Percentiles rank a stretch among this genome's conserved stretches.
These are phyloP conservation scores for Vitrella brassicaformis DNA, from an alignment of 73 alveolate genomes.

Conservation along the genomic window DNA sequence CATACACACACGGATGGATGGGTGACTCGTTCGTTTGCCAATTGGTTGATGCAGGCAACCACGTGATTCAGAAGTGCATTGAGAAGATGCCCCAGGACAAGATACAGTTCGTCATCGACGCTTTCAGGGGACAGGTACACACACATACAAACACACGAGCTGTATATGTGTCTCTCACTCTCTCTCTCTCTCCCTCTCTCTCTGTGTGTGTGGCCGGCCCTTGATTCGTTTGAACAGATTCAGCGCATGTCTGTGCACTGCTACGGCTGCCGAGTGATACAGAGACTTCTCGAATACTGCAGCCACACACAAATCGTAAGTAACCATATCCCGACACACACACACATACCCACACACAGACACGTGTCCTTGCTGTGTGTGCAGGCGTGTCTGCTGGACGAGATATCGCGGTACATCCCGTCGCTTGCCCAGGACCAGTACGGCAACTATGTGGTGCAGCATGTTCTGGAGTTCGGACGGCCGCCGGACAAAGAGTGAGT, in stretches of 20 bases:
- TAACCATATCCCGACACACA: too few species aligned
- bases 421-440: constrained; percentile 54
- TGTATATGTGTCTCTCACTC: too few species aligned
- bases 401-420: neutral
- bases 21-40: too few species aligned
- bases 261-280: constrained; percentile 86
- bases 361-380: constrained; percentile 1
- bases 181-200: neutral
- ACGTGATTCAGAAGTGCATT: constrained; percentile 80
- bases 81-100: constrained; percentile 54
- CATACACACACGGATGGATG: too few species aligned
- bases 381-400: neutral
- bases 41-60: too few species aligned
- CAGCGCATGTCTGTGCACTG: constrained; percentile 44
- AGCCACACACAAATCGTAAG: constrained; percentile 33
- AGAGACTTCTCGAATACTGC: constrained; percentile 65
- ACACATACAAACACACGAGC: too few species aligned
- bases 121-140: constrained; percentile 43
- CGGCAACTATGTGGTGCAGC: constrained; percentile 67
- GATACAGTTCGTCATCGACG: constrained; percentile 58
- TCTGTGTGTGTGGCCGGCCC: too few species aligned
- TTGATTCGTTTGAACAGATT: too few species aligned
- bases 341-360: too few species aligned
- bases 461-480: constrained; percentile 71
- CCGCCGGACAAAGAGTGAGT: too few species aligned